These are phyloP conservation scores for Sonneratia alba DNA, from an alignment of 345 rosid genomes.

Conservation along the genomic window DNA sequence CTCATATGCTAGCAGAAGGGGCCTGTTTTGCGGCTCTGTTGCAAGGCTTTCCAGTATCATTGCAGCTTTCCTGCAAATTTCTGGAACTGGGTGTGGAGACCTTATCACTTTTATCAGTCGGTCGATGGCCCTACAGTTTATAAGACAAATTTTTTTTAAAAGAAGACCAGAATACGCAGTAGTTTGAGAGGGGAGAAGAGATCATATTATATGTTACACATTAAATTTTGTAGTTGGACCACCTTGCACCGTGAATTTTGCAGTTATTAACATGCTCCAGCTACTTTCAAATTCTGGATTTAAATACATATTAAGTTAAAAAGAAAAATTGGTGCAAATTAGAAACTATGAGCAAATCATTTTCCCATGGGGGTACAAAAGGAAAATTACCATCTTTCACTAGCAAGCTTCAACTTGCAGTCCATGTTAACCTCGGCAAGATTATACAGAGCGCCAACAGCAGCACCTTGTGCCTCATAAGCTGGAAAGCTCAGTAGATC, in stretches of 20 bases:
- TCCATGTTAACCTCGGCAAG: slow-evolving; percentile 94
- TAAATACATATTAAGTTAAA: neutral
- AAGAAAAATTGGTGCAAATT: neutral
- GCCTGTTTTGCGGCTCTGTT: slow-evolving; percentile 83
- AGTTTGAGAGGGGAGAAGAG: neutral
- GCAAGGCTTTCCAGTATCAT: slow-evolving; percentile 89
- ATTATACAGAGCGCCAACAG: slow-evolving; percentile 91
- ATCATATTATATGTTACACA: neutral
- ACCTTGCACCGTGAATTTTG: neutral
- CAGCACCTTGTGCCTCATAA: slow-evolving; percentile 90
- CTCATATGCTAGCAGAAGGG: slow-evolving; percentile 66
- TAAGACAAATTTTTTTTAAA: neutral
- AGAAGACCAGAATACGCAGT: neutral
- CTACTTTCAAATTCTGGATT: neutral
- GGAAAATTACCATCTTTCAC: slow-evolving; percentile 70
- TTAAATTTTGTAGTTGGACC: neutral
- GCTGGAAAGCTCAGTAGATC: slow-evolving; percentile 78
- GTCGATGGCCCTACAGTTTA: slow-evolving; percentile 71
- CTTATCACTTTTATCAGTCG: slow-evolving; percentile 78
- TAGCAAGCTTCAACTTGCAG: slow-evolving; percentile 92
- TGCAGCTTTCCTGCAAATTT: slow-evolving; percentile 89
- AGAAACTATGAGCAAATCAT: neutral
- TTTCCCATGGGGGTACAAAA: neutral
- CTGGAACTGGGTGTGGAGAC: slow-evolving; percentile 84
- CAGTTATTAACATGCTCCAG: neutral